These are phyloP conservation scores for Trametes sanguinea DNA, from an alignment of 768 basidiomycete species.

Conservation along the genomic window DNA sequence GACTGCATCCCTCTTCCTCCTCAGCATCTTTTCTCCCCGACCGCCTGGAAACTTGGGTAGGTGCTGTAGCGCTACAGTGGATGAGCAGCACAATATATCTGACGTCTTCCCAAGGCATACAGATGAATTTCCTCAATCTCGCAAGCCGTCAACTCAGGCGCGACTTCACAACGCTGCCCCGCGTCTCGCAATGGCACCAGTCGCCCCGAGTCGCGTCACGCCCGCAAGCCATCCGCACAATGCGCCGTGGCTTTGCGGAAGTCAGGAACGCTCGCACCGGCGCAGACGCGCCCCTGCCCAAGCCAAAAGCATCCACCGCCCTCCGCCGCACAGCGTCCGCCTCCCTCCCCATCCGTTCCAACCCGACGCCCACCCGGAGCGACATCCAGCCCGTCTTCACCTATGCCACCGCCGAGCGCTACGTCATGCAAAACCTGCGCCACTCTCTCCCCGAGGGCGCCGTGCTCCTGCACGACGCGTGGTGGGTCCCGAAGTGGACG, in stretches of 20 bases:
- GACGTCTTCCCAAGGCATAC: neutral
- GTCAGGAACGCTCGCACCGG: neutral
- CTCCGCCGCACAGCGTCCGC: slow-evolving; percentile 82
- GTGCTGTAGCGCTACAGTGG: too few species aligned
- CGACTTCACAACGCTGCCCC: neutral
- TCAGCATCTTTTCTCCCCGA: too few species aligned
- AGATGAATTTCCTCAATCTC: slow-evolving; percentile 10
- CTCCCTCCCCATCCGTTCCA: slow-evolving; percentile 82
- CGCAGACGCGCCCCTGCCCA: slow-evolving; percentile 37
- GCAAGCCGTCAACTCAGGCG: slow-evolving; percentile 9
- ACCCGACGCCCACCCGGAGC: slow-evolving; percentile 83
- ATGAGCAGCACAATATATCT: neutral
- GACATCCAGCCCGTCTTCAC: slow-evolving; percentile 81
- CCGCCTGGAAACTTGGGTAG: too few species aligned
- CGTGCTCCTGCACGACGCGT: slow-evolving; percentile 69
- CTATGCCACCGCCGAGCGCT: slow-evolving; percentile 84
- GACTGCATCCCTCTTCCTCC: neutral
- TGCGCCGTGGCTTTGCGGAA: slow-evolving; percentile 2
- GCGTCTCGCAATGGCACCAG: slow-evolving; percentile 1
- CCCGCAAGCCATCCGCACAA: neutral
- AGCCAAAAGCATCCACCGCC: slow-evolving; percentile 81
- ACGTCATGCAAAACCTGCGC: slow-evolving; percentile 65
- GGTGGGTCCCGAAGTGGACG: slow-evolving; percentile 75
- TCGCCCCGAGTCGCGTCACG: neutral
- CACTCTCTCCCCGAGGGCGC: slow-evolving; percentile 53